Percentiles rank a stretch among this genome's conserved stretches.
Conservation (phyloP, 352 stramenopile genomes). For the Phytophthora pinifolia region DNA sequence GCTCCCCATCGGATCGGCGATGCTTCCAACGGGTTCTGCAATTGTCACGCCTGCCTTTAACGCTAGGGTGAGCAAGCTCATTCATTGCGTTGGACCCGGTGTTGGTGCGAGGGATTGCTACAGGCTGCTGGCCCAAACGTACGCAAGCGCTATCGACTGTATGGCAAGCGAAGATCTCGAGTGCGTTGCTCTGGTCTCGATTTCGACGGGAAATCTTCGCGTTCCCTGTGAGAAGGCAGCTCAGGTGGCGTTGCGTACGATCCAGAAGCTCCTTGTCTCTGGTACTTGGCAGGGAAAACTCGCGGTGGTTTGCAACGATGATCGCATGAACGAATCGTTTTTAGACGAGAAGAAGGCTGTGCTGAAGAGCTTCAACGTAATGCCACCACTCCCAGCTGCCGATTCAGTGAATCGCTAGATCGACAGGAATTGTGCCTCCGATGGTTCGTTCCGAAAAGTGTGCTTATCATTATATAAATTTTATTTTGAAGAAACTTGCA, state of each 20-base stretch:
- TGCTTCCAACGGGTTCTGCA: constrained; percentile 11
- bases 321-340: constrained; percentile 34
- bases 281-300: constrained; percentile 41
- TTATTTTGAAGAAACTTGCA: no score
- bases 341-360: constrained; percentile 14
- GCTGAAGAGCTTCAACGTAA: constrained; percentile 38
- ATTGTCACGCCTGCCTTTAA: constrained; percentile 48
- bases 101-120: constrained; percentile 16
- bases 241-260: constrained; percentile 32
- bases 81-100: constrained; percentile 50
- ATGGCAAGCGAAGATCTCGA: constrained; percentile 32
- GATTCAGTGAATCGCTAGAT: background rate
- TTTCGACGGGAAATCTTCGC: constrained; percentile 55
- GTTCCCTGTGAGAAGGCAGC: constrained; percentile 29
- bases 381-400: constrained; percentile 17
- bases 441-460: no score
- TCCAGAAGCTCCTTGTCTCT: constrained; percentile 40
- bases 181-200: constrained; percentile 47
- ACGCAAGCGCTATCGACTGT: constrained; percentile 28
- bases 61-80: constrained; percentile 40
- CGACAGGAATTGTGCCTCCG: background rate
- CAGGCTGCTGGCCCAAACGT: constrained; percentile 19
- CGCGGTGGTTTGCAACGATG: constrained; percentile 43
- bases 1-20: constrained; percentile 7
- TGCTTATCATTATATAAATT: no score